These are phyloP conservation scores for Leishmania guyanensis DNA, from an alignment of 208 protist genomes.

Conservation along the genomic window DNA sequence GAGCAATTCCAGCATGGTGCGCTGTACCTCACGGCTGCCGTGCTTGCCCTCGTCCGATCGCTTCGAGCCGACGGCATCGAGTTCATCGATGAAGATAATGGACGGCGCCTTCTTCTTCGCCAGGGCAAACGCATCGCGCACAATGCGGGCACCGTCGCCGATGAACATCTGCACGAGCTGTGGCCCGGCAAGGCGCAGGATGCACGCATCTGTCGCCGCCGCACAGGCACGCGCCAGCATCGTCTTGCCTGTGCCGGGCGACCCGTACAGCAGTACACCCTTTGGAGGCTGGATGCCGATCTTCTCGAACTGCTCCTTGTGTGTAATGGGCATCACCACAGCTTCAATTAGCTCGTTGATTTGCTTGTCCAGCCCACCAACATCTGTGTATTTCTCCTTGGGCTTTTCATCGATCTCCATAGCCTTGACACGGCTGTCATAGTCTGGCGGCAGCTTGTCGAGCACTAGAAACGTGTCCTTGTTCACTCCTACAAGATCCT, in stretches of 20 bases:
- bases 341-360: slow-evolving; percentile 99
- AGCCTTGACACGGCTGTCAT: slow-evolving; percentile 99
- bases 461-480: slow-evolving; percentile 99
- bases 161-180: slow-evolving; percentile 99
- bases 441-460: slow-evolving; percentile 99
- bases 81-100: slow-evolving; percentile 99
- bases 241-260: slow-evolving; percentile 98
- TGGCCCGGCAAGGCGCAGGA: slow-evolving; percentile 99
- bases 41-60: slow-evolving; percentile 97
- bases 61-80: slow-evolving; percentile 99
- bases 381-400: slow-evolving; percentile 99
- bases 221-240: slow-evolving; percentile 99
- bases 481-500: slow-evolving; percentile 99
- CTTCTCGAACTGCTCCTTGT: slow-evolving; percentile 98
- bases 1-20: slow-evolving; percentile 99
- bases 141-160: slow-evolving; percentile 99
- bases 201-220: slow-evolving; percentile 98
- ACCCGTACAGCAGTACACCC: slow-evolving; percentile 97
- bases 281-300: slow-evolving; percentile 99
- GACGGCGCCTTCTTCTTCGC: slow-evolving; percentile 99
- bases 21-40: slow-evolving; percentile 98
- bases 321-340: slow-evolving; percentile 99
- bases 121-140: slow-evolving; percentile 99
- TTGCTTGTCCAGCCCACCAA: slow-evolving; percentile 99
- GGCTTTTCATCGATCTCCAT: slow-evolving; percentile 99